Percentiles rank a stretch among this genome's conserved stretches.
These are phyloP conservation scores for Sonneratia alba DNA, from an alignment of 345 rosid species.

Conservation along the genomic window DNA sequence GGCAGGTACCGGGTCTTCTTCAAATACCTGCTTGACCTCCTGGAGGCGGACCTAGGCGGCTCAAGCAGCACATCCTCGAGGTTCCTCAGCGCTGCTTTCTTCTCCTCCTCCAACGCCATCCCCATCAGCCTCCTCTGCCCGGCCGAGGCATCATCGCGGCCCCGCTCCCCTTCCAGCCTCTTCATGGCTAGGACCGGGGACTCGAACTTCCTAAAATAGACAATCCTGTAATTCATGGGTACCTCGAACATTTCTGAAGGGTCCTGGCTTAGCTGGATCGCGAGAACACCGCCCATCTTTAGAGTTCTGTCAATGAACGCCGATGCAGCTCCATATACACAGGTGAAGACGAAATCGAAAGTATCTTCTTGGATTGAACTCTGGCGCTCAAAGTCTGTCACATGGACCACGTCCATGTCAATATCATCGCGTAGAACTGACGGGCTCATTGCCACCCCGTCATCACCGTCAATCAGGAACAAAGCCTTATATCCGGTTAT, in stretches of 20 bases:
- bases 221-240: constrained; percentile 37
- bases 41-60: constrained; percentile 68
- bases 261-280: constrained; percentile 22
- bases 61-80: constrained; percentile 74
- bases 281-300: constrained; percentile 48
- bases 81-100: constrained; percentile 43
- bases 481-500: constrained; percentile 32
- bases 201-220: constrained; percentile 37
- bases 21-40: constrained; percentile 42
- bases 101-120: constrained; percentile 20
- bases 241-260: constrained; percentile 26
- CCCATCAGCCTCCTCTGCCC: constrained; percentile 29
- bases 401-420: constrained; percentile 30
- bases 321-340: constrained; percentile 16
- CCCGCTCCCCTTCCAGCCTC: constrained; percentile 19
- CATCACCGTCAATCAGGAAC: constrained; percentile 29
- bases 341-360: constrained; percentile 40
- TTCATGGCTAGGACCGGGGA: constrained; percentile 39
- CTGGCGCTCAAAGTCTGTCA: constrained; percentile 32
- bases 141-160: background rate
- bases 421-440: constrained; percentile 19
- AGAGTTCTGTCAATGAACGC: constrained; percentile 50
- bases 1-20: constrained; percentile 56
- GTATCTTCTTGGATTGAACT: constrained; percentile 22
- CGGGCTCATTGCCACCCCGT: constrained; percentile 16